Base-by-base conservation (phyloP, 805 yeast species). In the Candida montana region DNA sequence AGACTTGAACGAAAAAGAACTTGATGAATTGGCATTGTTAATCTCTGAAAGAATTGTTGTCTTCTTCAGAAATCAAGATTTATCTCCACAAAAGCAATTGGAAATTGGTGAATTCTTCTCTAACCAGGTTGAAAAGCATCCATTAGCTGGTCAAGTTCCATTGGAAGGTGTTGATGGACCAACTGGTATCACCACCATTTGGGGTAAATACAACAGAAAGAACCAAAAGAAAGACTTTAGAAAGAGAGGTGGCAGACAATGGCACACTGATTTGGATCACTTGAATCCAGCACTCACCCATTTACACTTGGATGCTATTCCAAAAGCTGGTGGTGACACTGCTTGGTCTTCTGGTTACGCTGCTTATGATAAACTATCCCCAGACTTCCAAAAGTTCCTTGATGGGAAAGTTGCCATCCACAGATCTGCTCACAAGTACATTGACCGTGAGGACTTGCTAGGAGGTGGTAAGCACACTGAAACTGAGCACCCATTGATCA, bases 281-380 rank as follows among this genome's bases (percentile, higher is more conserved):
- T 80, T 75, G 61, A 79, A 80, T 8, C 74, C 81, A 4, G 79
- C 76, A 20, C 59, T 71, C 45, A 73, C 81, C 9, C 72, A 69
- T 50, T 61, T 77, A 51, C 76, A 75, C 53, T 59, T 68, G 45
- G 78, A 74, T 54, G 59, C 74, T 7, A 64, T 73, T 53, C 76
- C 75, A 32, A 47, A 49, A 2, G 67, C 66, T 27, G 81, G 80
- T 38, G 80, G 80, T 44, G 80, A 75, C 53, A 75, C 81, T n/a
- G 48, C 65, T 13, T 75, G 78, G 77, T 57, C 75, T 6, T 70
- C 77, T 32, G 79, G 79, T 16, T 75, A 74, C 48, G 79, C 69
- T 39, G 76, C 79, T 29, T 75, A 72, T 53, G 80, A 75, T 51
- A 71, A 72, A 59, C 63, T 75, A 41, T 74, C 79, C 3, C 75